Percentiles rank a stretch among this genome's conserved stretches.
These are phyloP conservation scores for Colletotrichum simmondsii DNA, from an alignment of 2,329 filamentous ascomycete genomes.

Conservation along the genomic window DNA sequence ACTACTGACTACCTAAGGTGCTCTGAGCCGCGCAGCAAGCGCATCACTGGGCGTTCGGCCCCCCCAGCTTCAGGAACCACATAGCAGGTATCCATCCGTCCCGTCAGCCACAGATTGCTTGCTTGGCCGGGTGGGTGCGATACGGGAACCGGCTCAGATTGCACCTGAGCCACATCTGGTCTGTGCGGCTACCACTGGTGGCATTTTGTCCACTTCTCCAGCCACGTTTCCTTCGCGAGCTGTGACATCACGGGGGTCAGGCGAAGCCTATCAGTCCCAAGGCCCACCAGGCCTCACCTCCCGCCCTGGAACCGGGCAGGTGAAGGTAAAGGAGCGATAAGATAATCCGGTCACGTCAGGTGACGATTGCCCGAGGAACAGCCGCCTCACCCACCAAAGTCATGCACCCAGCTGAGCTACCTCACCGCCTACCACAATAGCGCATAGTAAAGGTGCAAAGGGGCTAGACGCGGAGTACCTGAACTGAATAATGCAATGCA, in stretches of 20 bases:
- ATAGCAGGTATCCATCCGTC: constrained; percentile 4
- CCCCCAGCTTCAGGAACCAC: constrained; percentile 17
- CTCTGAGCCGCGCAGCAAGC: constrained; percentile 19
- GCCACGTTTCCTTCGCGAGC: background rate
- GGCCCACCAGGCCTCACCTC: too few relatives aligned
- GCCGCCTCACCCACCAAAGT: constrained; percentile 23
- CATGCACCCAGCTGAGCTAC: background rate
- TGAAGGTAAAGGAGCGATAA: constrained; percentile 1
- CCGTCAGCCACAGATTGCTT: constrained; percentile 3
- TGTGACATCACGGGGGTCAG: constrained; percentile 32
- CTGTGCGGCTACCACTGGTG: background rate
- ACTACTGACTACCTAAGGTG: background rate
- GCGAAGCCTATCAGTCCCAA: too few relatives aligned
- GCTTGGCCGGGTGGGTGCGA: background rate
- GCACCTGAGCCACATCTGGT: background rate
- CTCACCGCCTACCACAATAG: background rate
- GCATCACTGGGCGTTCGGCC: constrained; percentile 32
- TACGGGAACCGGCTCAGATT: background rate
- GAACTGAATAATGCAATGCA: constrained; percentile 29
- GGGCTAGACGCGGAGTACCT: background rate
- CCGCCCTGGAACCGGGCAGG: too few relatives aligned
- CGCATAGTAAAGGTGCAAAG: background rate
- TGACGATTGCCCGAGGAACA: constrained; percentile 12
- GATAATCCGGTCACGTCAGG: constrained; percentile 21
- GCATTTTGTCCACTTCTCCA: background rate